Conservation (phyloP, 2,329 filamentous ascomycete genomes). For the Phialemoniopsis sp. region DNA sequence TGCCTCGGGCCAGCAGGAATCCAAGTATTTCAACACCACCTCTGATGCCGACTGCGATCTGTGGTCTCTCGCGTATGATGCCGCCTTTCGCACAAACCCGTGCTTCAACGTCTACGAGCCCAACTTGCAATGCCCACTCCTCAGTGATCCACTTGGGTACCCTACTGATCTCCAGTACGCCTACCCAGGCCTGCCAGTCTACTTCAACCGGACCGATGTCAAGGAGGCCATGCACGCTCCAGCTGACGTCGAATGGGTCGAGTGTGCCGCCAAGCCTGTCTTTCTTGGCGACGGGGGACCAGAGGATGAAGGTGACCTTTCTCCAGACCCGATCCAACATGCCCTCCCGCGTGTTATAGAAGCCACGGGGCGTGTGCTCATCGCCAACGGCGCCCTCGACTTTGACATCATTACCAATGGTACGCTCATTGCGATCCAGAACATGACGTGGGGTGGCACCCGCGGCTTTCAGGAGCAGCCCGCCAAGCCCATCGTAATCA, state of each 20-base stretch:
- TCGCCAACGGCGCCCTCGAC: constrained; percentile 68
- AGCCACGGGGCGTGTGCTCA: constrained; percentile 31
- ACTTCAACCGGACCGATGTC: constrained; percentile 65
- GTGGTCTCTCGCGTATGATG: constrained; percentile 46
- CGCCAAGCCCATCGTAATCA: too few species aligned
- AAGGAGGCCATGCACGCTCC: constrained; percentile 33
- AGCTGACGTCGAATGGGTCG: constrained; percentile 38
- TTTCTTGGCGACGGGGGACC: constrained; percentile 28
- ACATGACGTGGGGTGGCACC: constrained; percentile 62
- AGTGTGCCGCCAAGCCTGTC: constrained; percentile 45
- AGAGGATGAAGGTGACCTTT: too few species aligned
- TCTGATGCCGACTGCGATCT: constrained; percentile 45
- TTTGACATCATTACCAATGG: constrained; percentile 64
- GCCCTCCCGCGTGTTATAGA: too few species aligned
- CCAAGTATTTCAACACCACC: constrained; percentile 25
- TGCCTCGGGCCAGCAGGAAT: constrained; percentile 38
- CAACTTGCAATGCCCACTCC: constrained; percentile 61
- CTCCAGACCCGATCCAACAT: too few species aligned
- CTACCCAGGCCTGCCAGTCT: constrained; percentile 44
- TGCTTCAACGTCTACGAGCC: constrained; percentile 73
- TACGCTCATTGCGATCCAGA: constrained; percentile 68
- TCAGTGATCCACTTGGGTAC: constrained; percentile 59
- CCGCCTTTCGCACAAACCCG: constrained; percentile 55
- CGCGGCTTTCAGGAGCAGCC: too few species aligned
- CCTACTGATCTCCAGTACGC: too few species aligned